Base-by-base conservation (phyloP, 2,329 filamentous ascomycete species). In the Ophiocordyceps camponoti-rufipedis region DNA sequence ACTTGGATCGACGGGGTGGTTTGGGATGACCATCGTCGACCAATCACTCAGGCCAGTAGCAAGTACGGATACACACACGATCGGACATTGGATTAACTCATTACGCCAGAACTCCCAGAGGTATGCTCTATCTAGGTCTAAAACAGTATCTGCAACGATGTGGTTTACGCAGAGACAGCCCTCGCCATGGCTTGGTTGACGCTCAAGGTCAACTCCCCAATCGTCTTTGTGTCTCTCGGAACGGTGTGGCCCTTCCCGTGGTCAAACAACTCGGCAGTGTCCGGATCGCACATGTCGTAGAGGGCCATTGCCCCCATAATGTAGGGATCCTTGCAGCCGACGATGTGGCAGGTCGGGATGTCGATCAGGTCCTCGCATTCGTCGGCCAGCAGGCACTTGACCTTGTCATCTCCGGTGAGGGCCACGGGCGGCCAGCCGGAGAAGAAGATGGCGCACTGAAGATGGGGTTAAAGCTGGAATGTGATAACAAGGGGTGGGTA, bases 171-270 rank as follows among this genome's bases (percentile, higher is more conserved):
- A 4, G 41, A 13, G 18, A 45, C 29, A 38, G 18, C 33, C 40
- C 29, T 45, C 18, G 6, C 10, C 18, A 42, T 45, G 8, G 31
- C 44, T 13, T 19, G 18, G 14, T 44, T 44, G 2, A 52, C 44
- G 32, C 32, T 41, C 13, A 38, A 33, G 1, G 44, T 63, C 13
- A 73, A 55, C 50, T 72, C 69, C 49, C 62, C 62, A 45, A 72
- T 62, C 0, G 68, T 69, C 13, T 60, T 62, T 45, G 62, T 63
- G 46, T 74, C 71, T 48, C 74, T 62, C 0, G 77, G 76, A 5
- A 80, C 61, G 0, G 73, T 78, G 53, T 81, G 77, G 0, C 76
- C 77, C 52, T 78, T 78, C 5, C 74, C 76, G 49, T 79, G 75
- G 51, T 81, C 76, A 48, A 80, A 80, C n/a, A 80, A 63, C 32